phyloP scores from a whole-genome alignment of 2,329 filamentous ascomycete genomes.

The Alternaria postmessia region DNA sequence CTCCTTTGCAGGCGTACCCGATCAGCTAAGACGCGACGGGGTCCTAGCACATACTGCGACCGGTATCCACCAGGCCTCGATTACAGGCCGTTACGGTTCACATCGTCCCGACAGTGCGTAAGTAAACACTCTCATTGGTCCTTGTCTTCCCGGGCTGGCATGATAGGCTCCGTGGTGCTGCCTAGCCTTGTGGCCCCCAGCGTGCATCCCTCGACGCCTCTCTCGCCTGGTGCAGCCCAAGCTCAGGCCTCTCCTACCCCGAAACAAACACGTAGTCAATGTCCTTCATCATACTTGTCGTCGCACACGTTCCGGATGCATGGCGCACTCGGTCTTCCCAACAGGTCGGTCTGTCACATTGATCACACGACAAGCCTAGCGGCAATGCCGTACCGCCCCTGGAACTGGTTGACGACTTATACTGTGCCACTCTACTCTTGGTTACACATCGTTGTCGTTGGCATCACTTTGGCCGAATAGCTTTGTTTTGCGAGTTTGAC shows the following conservation, averaged over 20 bases:
- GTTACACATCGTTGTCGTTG: slow-evolving; percentile 52
- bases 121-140: slow-evolving; percentile 57
- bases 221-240: slow-evolving; percentile 48
- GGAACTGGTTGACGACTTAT: slow-evolving; percentile 48
- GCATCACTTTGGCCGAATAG: slow-evolving; percentile 40
- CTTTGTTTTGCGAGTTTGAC: slow-evolving; percentile 42
- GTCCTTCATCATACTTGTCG: slow-evolving; percentile 43
- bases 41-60: slow-evolving; percentile 56
- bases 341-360: slow-evolving; percentile 52
- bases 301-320: slow-evolving; percentile 51
- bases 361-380: slow-evolving; percentile 56
- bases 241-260: slow-evolving; percentile 47
- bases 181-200: slow-evolving; percentile 48
- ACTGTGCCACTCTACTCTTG: slow-evolving; percentile 49
- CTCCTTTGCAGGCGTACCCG: slow-evolving; percentile 55
- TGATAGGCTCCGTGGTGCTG: slow-evolving; percentile 47
- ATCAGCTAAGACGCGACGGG: slow-evolving; percentile 61
- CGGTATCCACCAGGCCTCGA: slow-evolving; percentile 58
- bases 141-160: slow-evolving; percentile 41
- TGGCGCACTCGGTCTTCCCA: slow-evolving; percentile 50
- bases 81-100: slow-evolving; percentile 60
- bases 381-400: slow-evolving; percentile 48
- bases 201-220: slow-evolving; percentile 47
- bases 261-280: slow-evolving; percentile 54
- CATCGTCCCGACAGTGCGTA: slow-evolving; percentile 65